Evolutionary conservation across 176 grass and related monocot genomes (phyloP).

Genomic region (Secale cereale): DNA sequence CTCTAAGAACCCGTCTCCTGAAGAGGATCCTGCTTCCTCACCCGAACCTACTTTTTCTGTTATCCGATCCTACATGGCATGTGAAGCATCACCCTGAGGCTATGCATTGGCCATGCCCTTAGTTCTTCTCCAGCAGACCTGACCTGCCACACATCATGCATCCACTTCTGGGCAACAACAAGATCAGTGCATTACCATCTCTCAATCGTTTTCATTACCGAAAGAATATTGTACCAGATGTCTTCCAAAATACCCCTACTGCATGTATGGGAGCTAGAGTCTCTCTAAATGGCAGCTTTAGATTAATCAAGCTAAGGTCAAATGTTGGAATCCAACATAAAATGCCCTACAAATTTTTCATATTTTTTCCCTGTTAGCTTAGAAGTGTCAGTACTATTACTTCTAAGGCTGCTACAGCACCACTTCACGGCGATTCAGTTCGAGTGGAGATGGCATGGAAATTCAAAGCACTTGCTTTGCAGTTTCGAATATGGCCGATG

Average conservation of each 20-base stretch:
- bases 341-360: background rate
- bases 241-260: background rate
- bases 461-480: slow-evolving; percentile 2
- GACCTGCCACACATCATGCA: slow-evolving; percentile 4
- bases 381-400: background rate
- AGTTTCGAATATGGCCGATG: slow-evolving; percentile 13
- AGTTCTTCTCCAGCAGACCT: background rate
- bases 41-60: too few species aligned
- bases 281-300: background rate
- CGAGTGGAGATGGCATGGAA: background rate
- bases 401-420: slow-evolving; percentile 14
- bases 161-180: slow-evolving; percentile 5
- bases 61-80: too few species aligned
- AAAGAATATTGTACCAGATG: background rate
- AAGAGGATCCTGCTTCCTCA: too few species aligned
- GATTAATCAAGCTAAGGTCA: background rate
- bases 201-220: background rate
- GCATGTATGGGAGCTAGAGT: background rate
- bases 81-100: too few species aligned
- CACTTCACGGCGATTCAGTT: background rate
- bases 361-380: background rate
- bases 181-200: background rate
- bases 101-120: too few species aligned
- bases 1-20: too few species aligned
- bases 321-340: background rate